Evolutionary conservation across 2,329 filamentous ascomycete genomes (phyloP).

Genomic region (Exutisphaerella laricina): DNA sequence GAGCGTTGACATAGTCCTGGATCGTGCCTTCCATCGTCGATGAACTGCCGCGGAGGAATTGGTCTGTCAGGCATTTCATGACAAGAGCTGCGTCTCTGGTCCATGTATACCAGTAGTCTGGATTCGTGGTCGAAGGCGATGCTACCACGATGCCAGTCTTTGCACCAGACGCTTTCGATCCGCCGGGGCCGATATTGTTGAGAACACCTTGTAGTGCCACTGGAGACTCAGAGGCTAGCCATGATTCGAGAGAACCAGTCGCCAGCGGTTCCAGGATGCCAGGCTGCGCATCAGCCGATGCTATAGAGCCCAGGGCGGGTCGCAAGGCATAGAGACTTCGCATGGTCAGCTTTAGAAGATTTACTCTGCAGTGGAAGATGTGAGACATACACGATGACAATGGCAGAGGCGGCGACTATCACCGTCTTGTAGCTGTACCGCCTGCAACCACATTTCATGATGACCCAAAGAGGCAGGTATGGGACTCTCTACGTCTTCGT

Average conservation of each 20-base stretch:
- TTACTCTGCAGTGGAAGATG: not conserved
- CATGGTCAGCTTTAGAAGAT: conserved; percentile 8
- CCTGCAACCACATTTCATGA: not conserved
- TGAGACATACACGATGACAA: not conserved
- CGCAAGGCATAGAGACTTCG: conserved; percentile 8
- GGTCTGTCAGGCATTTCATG: conserved; percentile 63
- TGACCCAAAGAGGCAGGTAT: not conserved
- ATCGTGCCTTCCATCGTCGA: conserved; percentile 53
- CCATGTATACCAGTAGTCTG: conserved; percentile 71
- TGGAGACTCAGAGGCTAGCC: conserved; percentile 41
- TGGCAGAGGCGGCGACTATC: not conserved
- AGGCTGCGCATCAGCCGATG: conserved; percentile 5
- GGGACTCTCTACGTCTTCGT: not conserved
- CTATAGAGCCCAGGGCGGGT: conserved; percentile 5
- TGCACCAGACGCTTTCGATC: conserved; percentile 45
- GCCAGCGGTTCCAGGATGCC: conserved; percentile 12
- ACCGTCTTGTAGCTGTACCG: not conserved
- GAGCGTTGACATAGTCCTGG: conserved; percentile 61
- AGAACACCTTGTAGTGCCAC: conserved; percentile 49
- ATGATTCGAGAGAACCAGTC: conserved; percentile 25
- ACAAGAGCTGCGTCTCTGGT: conserved; percentile 67
- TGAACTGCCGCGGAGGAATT: conserved; percentile 57
- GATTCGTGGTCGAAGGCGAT: conserved; percentile 49
- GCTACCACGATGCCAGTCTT: conserved; percentile 50
- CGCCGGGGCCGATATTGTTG: conserved; percentile 52